Base-by-base conservation (phyloP, 1,139 yeast genomes). In the Geotrichum histeridarum region DNA sequence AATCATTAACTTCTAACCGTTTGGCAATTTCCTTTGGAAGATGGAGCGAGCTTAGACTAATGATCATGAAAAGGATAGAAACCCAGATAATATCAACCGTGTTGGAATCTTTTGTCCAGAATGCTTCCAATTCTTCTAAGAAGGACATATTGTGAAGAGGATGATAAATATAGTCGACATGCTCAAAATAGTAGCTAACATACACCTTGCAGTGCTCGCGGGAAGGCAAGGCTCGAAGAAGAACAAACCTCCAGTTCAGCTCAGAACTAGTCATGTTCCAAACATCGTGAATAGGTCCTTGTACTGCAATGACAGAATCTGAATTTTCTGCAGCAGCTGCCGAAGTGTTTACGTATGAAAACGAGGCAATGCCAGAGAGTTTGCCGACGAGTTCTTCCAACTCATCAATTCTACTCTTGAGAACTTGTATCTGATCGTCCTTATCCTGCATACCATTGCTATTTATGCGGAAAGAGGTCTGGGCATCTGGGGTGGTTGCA, bases 161-260 rank as follows among this genome's bases (percentile, higher is more conserved):
- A 53, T 65, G 69, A 49, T 66, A 65, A 32, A 67, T 64, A 57
- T 65, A 67, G 50, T 67, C 70, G 41, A 67, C 59, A 48, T 65
- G 60, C 27, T 60, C 63, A 31, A 67, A 55, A 47, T 67, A 67
- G 45, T 64, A 65, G 18, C 53, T 60, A 1, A 67, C 68, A 44
- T 49, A 53, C 3, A 44, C 35, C 14, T 33, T 14, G 45, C 55
- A 53, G 11, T 53, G 53, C 1, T 43, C 36, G 8, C 42, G 18
- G 22, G 53, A 41, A 18, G 55, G 55, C 9, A 53, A 42, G 2
- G 51, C 45, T 2, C 51, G 48, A 15, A 53, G 50, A 9, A 53
- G 50, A 32, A 53, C 31, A 9, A 35, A 4, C 18, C 42, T 33
- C 53, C 53, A 49, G 18, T 37, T 46, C 9, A 46, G 22, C 22